These are phyloP conservation scores for Dichotomocladium elegans DNA, from an alignment of 371 early-diverging fungal species.

Conservation along the genomic window DNA sequence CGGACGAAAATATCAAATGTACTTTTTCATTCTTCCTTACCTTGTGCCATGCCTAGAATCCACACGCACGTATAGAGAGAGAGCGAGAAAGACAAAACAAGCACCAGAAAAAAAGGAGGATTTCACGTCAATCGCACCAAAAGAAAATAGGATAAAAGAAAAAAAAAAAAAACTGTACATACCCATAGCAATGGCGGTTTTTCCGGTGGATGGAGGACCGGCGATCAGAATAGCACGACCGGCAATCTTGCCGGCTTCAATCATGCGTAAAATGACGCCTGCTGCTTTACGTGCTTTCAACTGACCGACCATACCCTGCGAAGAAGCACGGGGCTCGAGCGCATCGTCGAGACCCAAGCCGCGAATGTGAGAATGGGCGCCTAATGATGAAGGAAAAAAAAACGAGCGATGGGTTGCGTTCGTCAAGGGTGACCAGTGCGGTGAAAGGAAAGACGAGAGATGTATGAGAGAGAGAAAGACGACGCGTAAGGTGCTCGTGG, in stretches of 20 bases:
- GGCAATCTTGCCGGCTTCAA: constrained; percentile 95
- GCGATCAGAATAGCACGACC: constrained; percentile 96
- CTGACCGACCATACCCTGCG: constrained; percentile 99
- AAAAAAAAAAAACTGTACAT: not conserved
- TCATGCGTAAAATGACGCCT: constrained; percentile 92
- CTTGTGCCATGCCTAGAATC: constrained; percentile 73
- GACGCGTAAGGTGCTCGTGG: not conserved
- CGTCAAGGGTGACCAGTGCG: not conserved
- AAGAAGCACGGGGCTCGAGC: constrained; percentile 76
- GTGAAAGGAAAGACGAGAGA: not conserved
- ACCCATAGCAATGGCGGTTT: constrained; percentile 94
- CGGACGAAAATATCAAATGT: not conserved
- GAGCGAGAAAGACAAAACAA: no score
- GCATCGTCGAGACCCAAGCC: constrained; percentile 90
- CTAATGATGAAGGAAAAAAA: constrained; percentile 33
- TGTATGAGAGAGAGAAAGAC: no score
- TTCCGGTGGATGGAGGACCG: constrained; percentile 98
- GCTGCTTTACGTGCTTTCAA: constrained; percentile 93
- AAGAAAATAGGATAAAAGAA: not conserved
- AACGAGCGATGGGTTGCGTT: not conserved
- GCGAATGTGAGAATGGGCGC: constrained; percentile 96
- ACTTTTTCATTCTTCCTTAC: constrained; percentile 12
- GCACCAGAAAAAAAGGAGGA: no score
- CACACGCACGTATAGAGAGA: not conserved
- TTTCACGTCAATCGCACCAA: no score